Conservation (phyloP, 2,329 filamentous ascomycete genomes). For the Colletotrichum liaoningense region DNA sequence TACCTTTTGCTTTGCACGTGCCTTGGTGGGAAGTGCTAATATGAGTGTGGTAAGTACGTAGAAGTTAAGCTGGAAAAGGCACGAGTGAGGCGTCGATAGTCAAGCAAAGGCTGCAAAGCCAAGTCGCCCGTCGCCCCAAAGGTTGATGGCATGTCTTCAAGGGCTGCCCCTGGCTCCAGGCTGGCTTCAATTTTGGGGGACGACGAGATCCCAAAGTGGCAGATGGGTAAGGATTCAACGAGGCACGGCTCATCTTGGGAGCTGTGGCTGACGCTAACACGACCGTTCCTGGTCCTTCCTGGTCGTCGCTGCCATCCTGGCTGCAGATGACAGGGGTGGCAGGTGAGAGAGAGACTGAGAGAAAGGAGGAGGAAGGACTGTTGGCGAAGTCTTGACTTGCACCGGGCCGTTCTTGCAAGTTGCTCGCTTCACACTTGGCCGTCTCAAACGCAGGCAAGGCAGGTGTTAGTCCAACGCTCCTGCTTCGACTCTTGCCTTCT, state of each 20-base stretch:
- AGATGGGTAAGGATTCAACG: neutral
- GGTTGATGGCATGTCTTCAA: neutral
- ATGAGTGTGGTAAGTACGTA: too few relatives aligned
- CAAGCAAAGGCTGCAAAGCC: neutral
- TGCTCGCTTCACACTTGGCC: conserved; percentile 4
- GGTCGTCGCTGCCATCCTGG: neutral
- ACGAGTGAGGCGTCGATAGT: neutral
- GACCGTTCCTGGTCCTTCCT: conserved; percentile 4
- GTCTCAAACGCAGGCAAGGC: neutral
- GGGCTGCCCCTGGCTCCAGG: conserved; percentile 17
- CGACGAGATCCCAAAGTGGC: conserved; percentile 11
- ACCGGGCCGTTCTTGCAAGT: neutral
- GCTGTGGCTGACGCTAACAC: conserved; percentile 17
- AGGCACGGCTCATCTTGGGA: conserved; percentile 13
- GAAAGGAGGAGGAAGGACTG: neutral
- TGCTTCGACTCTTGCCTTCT: conserved; percentile 5
- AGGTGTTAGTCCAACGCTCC: conserved; percentile 16
- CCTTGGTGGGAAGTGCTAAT: neutral
- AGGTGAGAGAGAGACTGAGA: neutral
- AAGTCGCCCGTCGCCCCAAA: neutral
- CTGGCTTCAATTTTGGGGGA: conserved; percentile 17
- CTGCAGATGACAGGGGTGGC: neutral
- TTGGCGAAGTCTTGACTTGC: neutral
- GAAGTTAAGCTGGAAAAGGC: neutral
- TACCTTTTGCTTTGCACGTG: too few relatives aligned